These are phyloP conservation scores for Pseudopithomyces maydicus DNA, from an alignment of 2,329 filamentous ascomycete species.

Conservation along the genomic window DNA sequence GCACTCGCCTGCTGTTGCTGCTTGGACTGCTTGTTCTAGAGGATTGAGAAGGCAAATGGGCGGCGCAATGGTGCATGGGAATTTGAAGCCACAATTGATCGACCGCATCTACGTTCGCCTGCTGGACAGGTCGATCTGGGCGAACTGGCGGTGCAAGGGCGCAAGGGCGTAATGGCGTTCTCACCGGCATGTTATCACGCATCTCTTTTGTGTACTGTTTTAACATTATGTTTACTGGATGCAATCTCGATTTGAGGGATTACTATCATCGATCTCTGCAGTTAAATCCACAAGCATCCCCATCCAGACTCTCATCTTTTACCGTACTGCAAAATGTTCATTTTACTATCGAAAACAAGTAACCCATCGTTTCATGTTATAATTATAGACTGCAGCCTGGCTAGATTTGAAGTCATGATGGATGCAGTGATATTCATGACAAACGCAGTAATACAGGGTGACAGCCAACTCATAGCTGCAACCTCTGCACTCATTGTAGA, in stretches of 20 bases:
- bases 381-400: not conserved
- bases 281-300: too few relatives aligned
- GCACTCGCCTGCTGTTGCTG: constrained; percentile 58
- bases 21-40: constrained; percentile 57
- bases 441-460: not conserved
- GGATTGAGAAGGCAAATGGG: not conserved
- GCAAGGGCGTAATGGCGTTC: not conserved
- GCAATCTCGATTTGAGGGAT: not conserved
- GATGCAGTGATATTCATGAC: not conserved
- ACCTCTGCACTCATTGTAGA: not conserved
- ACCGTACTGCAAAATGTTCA: too few relatives aligned
- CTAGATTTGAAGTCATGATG: not conserved
- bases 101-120: constrained; percentile 6
- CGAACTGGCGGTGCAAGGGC: not conserved
- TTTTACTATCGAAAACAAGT: too few relatives aligned
- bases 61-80: too few relatives aligned
- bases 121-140: constrained; percentile 15
- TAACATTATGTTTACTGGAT: not conserved
- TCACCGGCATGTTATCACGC: not conserved
- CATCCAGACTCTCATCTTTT: too few relatives aligned
- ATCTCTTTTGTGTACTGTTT: not conserved
- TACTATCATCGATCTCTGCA: not conserved
- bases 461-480: not conserved
- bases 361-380: not conserved
- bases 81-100: not conserved